phyloP scores from a whole-genome alignment of 768 basidiomycete genomes.

The Mycena filopes region DNA sequence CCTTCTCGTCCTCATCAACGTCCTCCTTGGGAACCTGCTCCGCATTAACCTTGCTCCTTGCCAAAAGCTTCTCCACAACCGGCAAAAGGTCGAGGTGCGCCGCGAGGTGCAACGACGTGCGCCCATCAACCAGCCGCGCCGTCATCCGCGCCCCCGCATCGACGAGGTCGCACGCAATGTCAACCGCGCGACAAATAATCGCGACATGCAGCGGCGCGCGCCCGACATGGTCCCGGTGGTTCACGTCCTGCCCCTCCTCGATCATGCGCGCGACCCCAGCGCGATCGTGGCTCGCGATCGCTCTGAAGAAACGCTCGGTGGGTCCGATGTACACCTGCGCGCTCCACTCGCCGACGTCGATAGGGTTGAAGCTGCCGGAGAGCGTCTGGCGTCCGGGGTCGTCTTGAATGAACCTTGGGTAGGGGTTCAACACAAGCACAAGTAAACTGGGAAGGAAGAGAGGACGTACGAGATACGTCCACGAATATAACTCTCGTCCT shows the following conservation, averaged over 20 bases:
- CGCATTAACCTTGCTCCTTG: constrained; percentile 56
- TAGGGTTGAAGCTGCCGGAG: constrained; percentile 73
- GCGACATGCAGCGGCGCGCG: constrained; percentile 70
- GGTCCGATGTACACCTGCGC: constrained; percentile 68
- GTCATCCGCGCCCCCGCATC: constrained; percentile 67
- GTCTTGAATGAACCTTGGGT: constrained; percentile 63
- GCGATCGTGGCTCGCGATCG: constrained; percentile 60
- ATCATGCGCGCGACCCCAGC: constrained; percentile 51
- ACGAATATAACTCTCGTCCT: constrained; percentile 64
- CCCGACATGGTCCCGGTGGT: constrained; percentile 70
- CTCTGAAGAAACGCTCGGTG: constrained; percentile 64
- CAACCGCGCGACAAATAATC: constrained; percentile 55
- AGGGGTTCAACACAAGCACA: background rate
- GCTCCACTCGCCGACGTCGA: constrained; percentile 75
- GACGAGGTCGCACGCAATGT: constrained; percentile 62
- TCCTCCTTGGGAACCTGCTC: constrained; percentile 39
- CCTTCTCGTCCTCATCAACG: constrained; percentile 40
- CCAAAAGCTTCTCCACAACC: constrained; percentile 62
- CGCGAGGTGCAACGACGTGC: constrained; percentile 66
- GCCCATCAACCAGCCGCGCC: constrained; percentile 65
- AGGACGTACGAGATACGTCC: constrained; percentile 60
- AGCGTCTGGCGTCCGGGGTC: constrained; percentile 71
- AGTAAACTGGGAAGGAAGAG: constrained; percentile 2
- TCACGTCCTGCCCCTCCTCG: constrained; percentile 55
- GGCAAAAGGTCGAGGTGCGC: constrained; percentile 55